phyloP scores from a whole-genome alignment of 1,139 yeast genomes.

The Tardiomyces blankii region DNA sequence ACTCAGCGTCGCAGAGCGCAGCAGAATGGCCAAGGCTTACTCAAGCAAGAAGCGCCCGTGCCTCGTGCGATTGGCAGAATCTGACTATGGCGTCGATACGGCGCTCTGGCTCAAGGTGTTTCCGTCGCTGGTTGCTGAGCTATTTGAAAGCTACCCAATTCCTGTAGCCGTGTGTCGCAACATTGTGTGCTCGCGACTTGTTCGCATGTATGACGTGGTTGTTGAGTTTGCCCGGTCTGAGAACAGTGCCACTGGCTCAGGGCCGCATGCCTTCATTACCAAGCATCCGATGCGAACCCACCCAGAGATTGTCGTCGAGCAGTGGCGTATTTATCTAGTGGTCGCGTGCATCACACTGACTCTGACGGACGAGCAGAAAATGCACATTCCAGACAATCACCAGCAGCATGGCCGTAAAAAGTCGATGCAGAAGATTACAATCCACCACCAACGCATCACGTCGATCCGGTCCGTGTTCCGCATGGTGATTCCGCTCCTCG shows the following conservation, averaged over 20 bases:
- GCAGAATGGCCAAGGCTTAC: conserved; percentile 54
- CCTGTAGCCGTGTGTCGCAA: conserved; percentile 91
- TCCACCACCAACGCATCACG: conserved; percentile 85
- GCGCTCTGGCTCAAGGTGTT: conserved; percentile 89
- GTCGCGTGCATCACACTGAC: conserved; percentile 92
- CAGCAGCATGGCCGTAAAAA: conserved; percentile 50
- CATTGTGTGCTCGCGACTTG: conserved; percentile 80
- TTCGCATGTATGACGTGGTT: conserved; percentile 78
- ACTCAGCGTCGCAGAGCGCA: conserved; percentile 72
- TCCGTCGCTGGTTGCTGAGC: conserved; percentile 59
- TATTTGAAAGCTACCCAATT: conserved; percentile 79
- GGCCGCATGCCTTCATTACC: conserved; percentile 10
- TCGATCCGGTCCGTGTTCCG: conserved; percentile 86
- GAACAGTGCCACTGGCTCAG: conserved; percentile 14
- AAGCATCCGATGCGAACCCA: conserved; percentile 33
- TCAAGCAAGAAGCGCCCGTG: conserved; percentile 46
- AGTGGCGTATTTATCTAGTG: conserved; percentile 80
- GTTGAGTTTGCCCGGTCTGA: conserved; percentile 47
- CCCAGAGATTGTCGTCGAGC: conserved; percentile 69
- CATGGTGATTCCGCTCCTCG: conserved; percentile 74
- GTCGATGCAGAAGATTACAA: conserved; percentile 54
- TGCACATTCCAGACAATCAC: conserved; percentile 41
- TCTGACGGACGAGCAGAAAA: conserved; percentile 74
- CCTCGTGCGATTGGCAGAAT: conserved; percentile 66
- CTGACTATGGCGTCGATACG: conserved; percentile 90